phyloP scores from a whole-genome alignment of 495 filamentous ascomycete genomes.

The Penicillium bialowiezense region DNA sequence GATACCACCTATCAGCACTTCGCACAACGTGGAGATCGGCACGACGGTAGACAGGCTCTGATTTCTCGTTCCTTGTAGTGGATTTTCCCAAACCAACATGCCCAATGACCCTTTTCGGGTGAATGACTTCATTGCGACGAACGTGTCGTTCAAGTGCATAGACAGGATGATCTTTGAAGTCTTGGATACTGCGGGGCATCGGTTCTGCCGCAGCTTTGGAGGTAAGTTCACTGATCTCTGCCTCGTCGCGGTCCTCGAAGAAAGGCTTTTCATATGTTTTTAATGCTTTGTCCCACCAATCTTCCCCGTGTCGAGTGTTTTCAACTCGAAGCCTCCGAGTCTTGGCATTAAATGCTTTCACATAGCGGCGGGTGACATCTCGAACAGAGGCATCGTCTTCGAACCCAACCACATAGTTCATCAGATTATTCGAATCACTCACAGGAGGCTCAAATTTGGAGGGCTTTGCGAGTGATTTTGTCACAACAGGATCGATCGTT shows the following conservation, averaged over 20 bases:
- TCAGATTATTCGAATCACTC: slow-evolving; percentile 64
- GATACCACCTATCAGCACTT: slow-evolving; percentile 83
- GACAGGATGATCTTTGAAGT: slow-evolving; percentile 90
- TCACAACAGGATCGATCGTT: slow-evolving; percentile 81
- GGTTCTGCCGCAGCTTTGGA: slow-evolving; percentile 70
- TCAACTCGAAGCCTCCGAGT: slow-evolving; percentile 77
- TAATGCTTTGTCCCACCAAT: slow-evolving; percentile 70
- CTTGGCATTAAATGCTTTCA: slow-evolving; percentile 83
- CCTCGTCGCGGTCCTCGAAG: slow-evolving; percentile 66
- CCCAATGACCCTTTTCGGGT: slow-evolving; percentile 68
- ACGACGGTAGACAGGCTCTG: slow-evolving; percentile 73
- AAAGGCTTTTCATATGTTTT: slow-evolving; percentile 56
- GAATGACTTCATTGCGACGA: slow-evolving; percentile 75
- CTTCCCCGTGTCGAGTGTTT: slow-evolving; percentile 57
- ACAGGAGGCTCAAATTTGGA: slow-evolving; percentile 77
- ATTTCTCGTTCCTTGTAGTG: slow-evolving; percentile 47
- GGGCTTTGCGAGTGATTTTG: slow-evolving; percentile 68
- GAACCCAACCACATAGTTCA: slow-evolving; percentile 85
- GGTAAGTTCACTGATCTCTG: slow-evolving; percentile 75
- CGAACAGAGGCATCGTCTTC: slow-evolving; percentile 69
- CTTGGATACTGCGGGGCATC: slow-evolving; percentile 84
- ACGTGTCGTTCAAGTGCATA: slow-evolving; percentile 89
- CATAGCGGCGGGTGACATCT: slow-evolving; percentile 81
- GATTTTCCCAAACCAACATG: slow-evolving; percentile 70
- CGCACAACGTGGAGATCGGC: slow-evolving; percentile 72